A percentile compares a stretch with the other conserved stretches of the same genome.
Conservation (phyloP, 176 grass and related monocot species). For the Canna indica region DNA sequence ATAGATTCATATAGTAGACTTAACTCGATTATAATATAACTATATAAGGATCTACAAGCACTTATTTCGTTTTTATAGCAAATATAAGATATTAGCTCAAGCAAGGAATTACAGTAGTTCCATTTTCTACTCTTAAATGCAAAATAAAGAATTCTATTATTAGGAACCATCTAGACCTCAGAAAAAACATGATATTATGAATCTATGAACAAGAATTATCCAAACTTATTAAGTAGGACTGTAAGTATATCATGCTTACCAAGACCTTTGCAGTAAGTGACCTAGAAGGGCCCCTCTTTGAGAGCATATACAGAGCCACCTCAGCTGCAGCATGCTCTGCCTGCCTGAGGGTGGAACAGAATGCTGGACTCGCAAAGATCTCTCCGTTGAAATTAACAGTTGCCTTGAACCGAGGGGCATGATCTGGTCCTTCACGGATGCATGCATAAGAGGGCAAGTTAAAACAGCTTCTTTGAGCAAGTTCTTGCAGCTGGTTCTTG, state of each 20-base stretch:
- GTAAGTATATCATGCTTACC: not conserved
- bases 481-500: conserved; percentile 6
- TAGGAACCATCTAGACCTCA: not conserved
- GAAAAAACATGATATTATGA: not conserved
- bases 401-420: conserved; percentile 8
- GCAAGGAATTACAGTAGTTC: too few relatives aligned
- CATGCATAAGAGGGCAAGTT: conserved; percentile 8
- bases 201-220: too few relatives aligned
- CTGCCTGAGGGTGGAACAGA: conserved; percentile 5
- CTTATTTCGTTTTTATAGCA: too few relatives aligned
- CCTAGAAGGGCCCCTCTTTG: not conserved
- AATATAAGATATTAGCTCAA: too few relatives aligned
- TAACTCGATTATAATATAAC: too few relatives aligned
- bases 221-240: too few relatives aligned
- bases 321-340: conserved; percentile 8
- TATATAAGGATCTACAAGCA: too few relatives aligned
- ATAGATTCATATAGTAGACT: too few relatives aligned
- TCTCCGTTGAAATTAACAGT: conserved; percentile 10
- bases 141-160: not conserved
- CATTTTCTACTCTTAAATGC: not conserved
- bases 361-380: conserved; percentile 8
- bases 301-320: conserved; percentile 5
- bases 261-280: conserved; percentile 5
- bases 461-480: conserved; percentile 5
- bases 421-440: conserved; percentile 5